Conservation (phyloP, 1,284 basidiomycete genomes). For the Gymnopus androsaceus region DNA sequence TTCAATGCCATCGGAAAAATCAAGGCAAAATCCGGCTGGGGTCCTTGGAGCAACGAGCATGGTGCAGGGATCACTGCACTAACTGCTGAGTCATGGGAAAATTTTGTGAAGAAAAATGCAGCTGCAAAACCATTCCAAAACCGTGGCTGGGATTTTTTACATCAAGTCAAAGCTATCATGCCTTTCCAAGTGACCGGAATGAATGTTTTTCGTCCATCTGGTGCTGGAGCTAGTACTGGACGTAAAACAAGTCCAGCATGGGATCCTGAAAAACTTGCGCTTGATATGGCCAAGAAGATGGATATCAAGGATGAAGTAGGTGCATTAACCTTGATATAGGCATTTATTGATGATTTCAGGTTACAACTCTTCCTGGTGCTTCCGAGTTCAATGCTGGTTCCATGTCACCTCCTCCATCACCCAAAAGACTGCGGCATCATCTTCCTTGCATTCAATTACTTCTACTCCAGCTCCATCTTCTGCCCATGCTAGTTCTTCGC, state of each 20-base stretch:
- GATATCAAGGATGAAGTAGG: no score
- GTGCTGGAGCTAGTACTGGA: not conserved
- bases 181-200: constrained; percentile 5
- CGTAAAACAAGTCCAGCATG: not conserved
- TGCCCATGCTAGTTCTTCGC: not conserved
- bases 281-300: no score
- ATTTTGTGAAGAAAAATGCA: not conserved
- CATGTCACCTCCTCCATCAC: not conserved
- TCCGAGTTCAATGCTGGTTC: no score
- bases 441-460: no score
- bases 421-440: no score
- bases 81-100: constrained; percentile 7
- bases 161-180: not conserved
- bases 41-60: no score
- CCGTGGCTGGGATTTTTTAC: constrained; percentile 12
- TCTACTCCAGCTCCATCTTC: not conserved
- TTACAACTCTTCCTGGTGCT: no score
- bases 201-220: not conserved
- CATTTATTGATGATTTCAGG: no score
- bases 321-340: no score
- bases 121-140: constrained; percentile 14
- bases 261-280: not conserved
- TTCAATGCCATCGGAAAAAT: no score
- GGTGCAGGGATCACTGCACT: no score
- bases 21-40: no score